Base-by-base conservation (phyloP, 345 rosid species). In the Moricandia arvensis region DNA sequence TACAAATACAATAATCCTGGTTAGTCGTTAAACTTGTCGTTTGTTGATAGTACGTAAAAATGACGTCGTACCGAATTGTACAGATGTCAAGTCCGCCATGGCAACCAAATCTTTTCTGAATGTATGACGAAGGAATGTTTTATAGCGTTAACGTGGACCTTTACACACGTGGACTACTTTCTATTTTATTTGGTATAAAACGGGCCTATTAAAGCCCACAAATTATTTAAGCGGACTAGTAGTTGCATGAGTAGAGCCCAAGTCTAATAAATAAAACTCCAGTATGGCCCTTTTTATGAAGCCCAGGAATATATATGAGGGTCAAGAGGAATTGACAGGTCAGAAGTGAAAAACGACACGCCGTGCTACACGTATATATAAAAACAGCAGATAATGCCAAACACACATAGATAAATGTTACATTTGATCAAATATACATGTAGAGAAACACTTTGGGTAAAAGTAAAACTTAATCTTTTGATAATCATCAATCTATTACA, bases 21-120 rank as follows among this genome's bases (percentile, higher is more conserved):
- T 66, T 17, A 57, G 33, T 43, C 72, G 64, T 73, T 73, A 54
- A 41, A 59, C n/a, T 74, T 65, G 77, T 66, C 78, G 38, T 59
- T 67, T 34, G 12, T 15, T 49, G 35, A 8, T 61, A 34, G 13
- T n/a, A n/a, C n/a, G n/a, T 59, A 45, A n/a, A n/a, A n/a, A n/a
- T n/a, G n/a, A n/a, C n/a, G n/a, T n/a, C 73, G 74, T 77, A 77
- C 60, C 75, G 2, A 53, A 33, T 53, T 34, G 59, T 29, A 53
- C 29, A 63, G 12, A 12, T 57, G 80, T 70, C 72, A 77, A 77
- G 41, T 41, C 66, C 37, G 26, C 41, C 43, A 63, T 64, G 71
- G 30, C 71, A 43, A 70, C 47, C n/a, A 55, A 49, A 70, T 21
- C 29, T 4, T 24, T 13, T 26, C 26, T 37, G 7, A 63, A 33